Evolutionary conservation across 352 stramenopile species (phyloP).

Genomic region (Globisporangium canariense): DNA sequence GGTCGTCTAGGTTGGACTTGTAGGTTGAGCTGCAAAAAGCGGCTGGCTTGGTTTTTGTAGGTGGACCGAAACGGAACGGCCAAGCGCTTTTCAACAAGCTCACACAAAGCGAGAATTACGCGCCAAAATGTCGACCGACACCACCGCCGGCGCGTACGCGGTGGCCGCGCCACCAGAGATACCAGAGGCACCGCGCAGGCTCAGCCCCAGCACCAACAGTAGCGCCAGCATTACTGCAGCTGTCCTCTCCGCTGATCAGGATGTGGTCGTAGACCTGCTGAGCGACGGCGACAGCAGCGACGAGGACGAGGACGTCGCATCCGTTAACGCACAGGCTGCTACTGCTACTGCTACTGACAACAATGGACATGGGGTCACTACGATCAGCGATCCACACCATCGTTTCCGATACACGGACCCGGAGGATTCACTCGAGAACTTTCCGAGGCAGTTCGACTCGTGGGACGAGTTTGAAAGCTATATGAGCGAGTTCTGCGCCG

Average conservation of each 20-base stretch:
- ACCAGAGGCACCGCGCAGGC: background rate
- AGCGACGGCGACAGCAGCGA: background rate
- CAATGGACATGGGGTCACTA: background rate
- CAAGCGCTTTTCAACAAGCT: too few species aligned
- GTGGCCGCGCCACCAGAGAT: background rate
- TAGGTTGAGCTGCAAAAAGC: background rate
- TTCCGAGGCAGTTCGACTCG: background rate
- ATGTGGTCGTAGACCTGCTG: background rate
- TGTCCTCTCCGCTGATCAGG: background rate
- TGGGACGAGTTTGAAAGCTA: background rate
- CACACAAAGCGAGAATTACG: too few species aligned
- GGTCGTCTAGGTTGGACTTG: background rate
- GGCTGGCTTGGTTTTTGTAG: background rate
- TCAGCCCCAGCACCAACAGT: background rate
- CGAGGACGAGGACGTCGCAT: background rate
- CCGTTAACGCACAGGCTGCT: background rate
- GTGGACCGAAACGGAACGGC: too few species aligned
- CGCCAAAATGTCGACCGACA: background rate
- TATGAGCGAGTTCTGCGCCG: constrained; percentile 2
- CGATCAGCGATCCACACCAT: background rate
- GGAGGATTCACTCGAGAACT: background rate
- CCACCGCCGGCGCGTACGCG: background rate
- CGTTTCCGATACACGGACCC: background rate
- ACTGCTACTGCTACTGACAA: background rate
- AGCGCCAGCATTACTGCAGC: background rate